Evolutionary conservation across 2,329 filamentous ascomycete genomes (phyloP).

Genomic region (Neospermospora avenae): DNA sequence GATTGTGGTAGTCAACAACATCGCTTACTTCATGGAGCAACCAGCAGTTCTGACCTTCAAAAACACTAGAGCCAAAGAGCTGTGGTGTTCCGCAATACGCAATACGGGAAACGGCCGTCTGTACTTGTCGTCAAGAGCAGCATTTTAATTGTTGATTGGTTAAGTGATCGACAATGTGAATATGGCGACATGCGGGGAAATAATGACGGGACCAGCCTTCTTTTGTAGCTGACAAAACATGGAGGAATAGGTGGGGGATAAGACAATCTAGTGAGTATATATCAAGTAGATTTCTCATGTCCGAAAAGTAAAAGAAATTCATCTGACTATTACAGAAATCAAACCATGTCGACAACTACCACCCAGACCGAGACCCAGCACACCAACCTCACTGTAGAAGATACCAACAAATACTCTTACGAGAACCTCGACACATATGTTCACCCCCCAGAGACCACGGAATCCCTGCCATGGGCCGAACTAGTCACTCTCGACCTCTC

Average conservation of each 20-base stretch:
- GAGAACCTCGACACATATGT: slow-evolving; percentile 39
- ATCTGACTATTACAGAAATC: neutral
- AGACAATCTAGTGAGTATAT: neutral
- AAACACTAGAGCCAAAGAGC: no score
- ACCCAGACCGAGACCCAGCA: slow-evolving; percentile 17
- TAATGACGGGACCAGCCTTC: slow-evolving; percentile 16
- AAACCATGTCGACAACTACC: slow-evolving; percentile 19
- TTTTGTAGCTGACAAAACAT: slow-evolving; percentile 5
- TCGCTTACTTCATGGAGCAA: no score
- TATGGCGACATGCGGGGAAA: slow-evolving; percentile 24
- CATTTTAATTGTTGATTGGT: no score
- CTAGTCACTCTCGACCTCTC: slow-evolving; percentile 52
- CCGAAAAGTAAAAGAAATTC: neutral
- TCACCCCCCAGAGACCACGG: slow-evolving; percentile 47
- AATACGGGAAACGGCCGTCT: no score
- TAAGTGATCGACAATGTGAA: neutral
- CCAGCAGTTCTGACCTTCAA: no score
- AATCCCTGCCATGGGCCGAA: slow-evolving; percentile 47
- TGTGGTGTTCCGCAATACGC: no score
- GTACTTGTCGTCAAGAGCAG: neutral
- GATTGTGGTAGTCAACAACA: no score
- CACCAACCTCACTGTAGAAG: slow-evolving; percentile 15
- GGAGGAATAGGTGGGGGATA: neutral
- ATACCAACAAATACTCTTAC: slow-evolving; percentile 25
- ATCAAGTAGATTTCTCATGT: neutral